These are phyloP conservation scores for Alternaria arbusti DNA, from an alignment of 2,329 filamentous ascomycete species.

Conservation along the genomic window DNA sequence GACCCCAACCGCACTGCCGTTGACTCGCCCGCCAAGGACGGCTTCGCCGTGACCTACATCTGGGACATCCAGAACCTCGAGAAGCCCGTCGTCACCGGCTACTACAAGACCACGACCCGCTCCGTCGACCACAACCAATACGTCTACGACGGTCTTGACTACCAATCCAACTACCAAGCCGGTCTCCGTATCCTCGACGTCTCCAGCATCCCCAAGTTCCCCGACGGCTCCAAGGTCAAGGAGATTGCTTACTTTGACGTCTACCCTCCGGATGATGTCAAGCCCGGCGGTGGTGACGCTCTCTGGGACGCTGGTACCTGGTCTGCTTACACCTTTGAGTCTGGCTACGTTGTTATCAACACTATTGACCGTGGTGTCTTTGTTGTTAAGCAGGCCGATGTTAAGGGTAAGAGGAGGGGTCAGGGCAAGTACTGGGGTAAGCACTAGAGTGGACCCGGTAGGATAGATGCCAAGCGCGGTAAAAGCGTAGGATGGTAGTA, in stretches of 20 bases:
- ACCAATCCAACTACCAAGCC: constrained; percentile 54
- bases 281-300: constrained; percentile 43
- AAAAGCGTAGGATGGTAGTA: neutral
- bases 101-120: constrained; percentile 49
- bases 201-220: constrained; percentile 46
- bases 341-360: constrained; percentile 55
- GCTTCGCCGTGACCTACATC: constrained; percentile 47
- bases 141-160: constrained; percentile 49
- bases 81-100: constrained; percentile 47
- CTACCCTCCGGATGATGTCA: constrained; percentile 49
- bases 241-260: constrained; percentile 54
- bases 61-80: constrained; percentile 47
- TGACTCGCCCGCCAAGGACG: constrained; percentile 39
- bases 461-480: neutral
- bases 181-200: constrained; percentile 53
- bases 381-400: constrained; percentile 36
- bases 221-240: constrained; percentile 47
- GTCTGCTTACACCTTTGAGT: constrained; percentile 51
- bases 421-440: constrained; percentile 36
- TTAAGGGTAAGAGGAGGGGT: constrained; percentile 29
- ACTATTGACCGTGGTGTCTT: constrained; percentile 56
- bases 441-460: neutral
- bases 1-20: constrained; percentile 31
- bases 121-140: constrained; percentile 58
- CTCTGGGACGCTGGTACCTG: constrained; percentile 53